Percentiles rank a stretch among this genome's conserved stretches.
Evolutionary conservation across 1,284 basidiomycete species (phyloP).

Genomic region (Cutaneotrichosporon mucoides): DNA sequence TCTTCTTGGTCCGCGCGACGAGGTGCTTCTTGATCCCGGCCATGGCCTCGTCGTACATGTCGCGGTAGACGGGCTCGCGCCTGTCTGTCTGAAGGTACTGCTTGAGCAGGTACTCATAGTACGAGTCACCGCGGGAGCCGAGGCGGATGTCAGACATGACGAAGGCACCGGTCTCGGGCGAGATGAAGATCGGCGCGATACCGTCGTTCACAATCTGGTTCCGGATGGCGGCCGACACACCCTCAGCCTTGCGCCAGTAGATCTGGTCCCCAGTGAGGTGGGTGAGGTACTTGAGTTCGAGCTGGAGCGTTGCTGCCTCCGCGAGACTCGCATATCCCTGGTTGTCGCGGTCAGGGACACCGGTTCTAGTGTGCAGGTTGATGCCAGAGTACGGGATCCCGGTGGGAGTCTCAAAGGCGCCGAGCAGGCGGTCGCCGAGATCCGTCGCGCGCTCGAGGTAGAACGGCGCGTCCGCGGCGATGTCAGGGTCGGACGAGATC

Average conservation of each 20-base stretch:
- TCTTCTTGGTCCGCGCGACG: conserved; percentile 59
- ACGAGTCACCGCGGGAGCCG: conserved; percentile 89
- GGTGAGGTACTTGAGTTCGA: conserved; percentile 87
- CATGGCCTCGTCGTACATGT: conserved; percentile 87
- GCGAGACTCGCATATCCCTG: conserved; percentile 71
- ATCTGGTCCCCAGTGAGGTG: conserved; percentile 67
- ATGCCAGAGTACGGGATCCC: conserved; percentile 77
- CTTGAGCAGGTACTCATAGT: conserved; percentile 90
- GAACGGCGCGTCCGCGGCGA: conserved; percentile 56
- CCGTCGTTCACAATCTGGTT: conserved; percentile 63
- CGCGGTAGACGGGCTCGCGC: conserved; percentile 71
- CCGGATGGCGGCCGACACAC: conserved; percentile 54
- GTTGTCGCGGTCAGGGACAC: conserved; percentile 64
- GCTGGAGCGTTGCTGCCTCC: conserved; percentile 75
- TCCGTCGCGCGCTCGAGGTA: conserved; percentile 73
- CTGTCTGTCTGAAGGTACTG: conserved; percentile 58
- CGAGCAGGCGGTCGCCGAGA: conserved; percentile 78
- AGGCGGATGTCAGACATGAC: conserved; percentile 73
- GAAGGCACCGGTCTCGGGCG: conserved; percentile 65
- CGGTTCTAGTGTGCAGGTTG: conserved; percentile 65
- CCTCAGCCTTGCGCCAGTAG: conserved; percentile 80
- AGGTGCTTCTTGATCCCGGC: conserved; percentile 72
- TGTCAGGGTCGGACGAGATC: conserved; percentile 46
- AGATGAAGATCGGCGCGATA: conserved; percentile 78
- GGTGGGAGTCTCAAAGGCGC: conserved; percentile 72